Percentiles rank a stretch among this genome's conserved stretches.
These are phyloP conservation scores for Teunomyces cretensis DNA, from an alignment of 805 yeast species.

Conservation along the genomic window DNA sequence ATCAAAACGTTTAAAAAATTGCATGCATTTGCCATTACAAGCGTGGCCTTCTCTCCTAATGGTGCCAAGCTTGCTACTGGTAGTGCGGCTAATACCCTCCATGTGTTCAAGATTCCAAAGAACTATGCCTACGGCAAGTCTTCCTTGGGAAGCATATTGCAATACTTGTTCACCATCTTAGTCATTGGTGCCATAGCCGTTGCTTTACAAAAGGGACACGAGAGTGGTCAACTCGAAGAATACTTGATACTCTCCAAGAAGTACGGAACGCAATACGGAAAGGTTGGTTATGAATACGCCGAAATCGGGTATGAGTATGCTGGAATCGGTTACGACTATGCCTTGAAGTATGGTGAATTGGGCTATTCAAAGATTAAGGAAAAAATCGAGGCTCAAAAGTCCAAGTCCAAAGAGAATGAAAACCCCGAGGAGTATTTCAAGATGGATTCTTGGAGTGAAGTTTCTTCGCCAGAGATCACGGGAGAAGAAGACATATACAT, in stretches of 20 bases:
- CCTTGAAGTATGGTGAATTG: constrained; percentile 21
- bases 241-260: constrained; percentile 6
- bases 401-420: constrained; percentile 20
- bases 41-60: constrained; percentile 65
- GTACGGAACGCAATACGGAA: constrained; percentile 19
- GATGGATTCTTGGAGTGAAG: constrained; percentile 20
- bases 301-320: constrained; percentile 20
- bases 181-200: constrained; percentile 32
- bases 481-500: constrained; percentile 1
- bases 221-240: constrained; percentile 32
- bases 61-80: constrained; percentile 68
- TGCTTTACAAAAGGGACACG: constrained; percentile 33
- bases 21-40: constrained; percentile 78
- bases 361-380: constrained; percentile 28
- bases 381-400: constrained; percentile 22
- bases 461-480: neutral
- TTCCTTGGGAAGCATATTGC: constrained; percentile 32
- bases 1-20: constrained; percentile 55
- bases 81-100: constrained; percentile 75
- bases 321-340: constrained; percentile 13
- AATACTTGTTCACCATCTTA: constrained; percentile 33
- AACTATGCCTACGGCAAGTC: constrained; percentile 45
- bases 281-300: constrained; percentile 9
- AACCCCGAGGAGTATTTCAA: constrained; percentile 19
- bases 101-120: constrained; percentile 59